phyloP scores from a whole-genome alignment of 257 asterid species.

The Primulina tabacum region DNA sequence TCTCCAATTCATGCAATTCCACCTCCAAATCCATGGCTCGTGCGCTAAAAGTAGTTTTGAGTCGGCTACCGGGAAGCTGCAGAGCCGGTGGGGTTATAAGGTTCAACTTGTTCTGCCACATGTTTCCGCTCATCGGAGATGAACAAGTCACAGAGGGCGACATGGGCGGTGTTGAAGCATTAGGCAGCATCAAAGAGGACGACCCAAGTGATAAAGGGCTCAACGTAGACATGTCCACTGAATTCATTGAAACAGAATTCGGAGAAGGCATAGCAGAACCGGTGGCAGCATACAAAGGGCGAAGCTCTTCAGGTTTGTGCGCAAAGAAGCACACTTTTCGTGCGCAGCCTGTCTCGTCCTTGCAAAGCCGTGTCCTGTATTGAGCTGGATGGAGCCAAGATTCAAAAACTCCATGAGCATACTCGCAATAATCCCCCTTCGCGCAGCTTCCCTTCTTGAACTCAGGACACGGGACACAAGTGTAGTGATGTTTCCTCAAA shows the following conservation, averaged over 20 bases:
- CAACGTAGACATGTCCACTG: slow-evolving; percentile 42
- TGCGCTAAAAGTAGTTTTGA: slow-evolving; percentile 53
- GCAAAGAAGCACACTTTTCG: slow-evolving; percentile 92
- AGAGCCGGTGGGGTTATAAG: slow-evolving; percentile 55
- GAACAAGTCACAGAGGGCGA: slow-evolving; percentile 61
- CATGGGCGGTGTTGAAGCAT: slow-evolving; percentile 52
- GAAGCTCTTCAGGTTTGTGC: slow-evolving; percentile 69
- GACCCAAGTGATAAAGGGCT: slow-evolving; percentile 60
- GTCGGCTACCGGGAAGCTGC: slow-evolving; percentile 78
- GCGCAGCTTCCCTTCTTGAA: slow-evolving; percentile 83
- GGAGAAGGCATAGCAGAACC: slow-evolving; percentile 93
- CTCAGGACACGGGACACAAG: slow-evolving; percentile 87
- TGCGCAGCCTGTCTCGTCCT: slow-evolving; percentile 69
- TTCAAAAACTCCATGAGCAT: slow-evolving; percentile 91
- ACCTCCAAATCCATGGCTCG: slow-evolving; percentile 53
- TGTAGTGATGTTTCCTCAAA: slow-evolving; percentile 60
- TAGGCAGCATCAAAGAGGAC: slow-evolving; percentile 36
- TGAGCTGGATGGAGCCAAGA: slow-evolving; percentile 98
- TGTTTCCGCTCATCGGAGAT: slow-evolving; percentile 64
- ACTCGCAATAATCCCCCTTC: slow-evolving; percentile 70
- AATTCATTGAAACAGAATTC: slow-evolving; percentile 34
- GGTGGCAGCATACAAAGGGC: slow-evolving; percentile 75
- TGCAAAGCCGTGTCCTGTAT: slow-evolving; percentile 65
- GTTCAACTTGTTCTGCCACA: slow-evolving; percentile 47
- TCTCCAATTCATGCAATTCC: slow-evolving; percentile 55